A percentile compares a stretch with the other conserved stretches of the same genome.
These are phyloP conservation scores for Beauveria caledonica DNA, from an alignment of 2,329 filamentous ascomycete species.

Conservation along the genomic window DNA sequence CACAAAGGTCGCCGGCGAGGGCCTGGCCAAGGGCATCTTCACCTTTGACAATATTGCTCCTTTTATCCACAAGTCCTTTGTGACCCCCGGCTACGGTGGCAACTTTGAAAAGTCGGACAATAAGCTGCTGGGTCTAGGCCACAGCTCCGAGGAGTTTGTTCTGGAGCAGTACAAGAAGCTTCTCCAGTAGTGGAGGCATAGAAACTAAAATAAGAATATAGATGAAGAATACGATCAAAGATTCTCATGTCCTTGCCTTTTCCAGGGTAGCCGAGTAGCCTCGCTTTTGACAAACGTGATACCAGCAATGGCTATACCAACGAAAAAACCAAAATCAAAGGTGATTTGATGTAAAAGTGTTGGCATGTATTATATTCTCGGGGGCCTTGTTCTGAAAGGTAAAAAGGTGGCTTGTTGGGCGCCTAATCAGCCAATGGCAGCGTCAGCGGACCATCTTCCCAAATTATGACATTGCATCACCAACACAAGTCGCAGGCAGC, in stretches of 20 bases:
- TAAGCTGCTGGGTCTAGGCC: slow-evolving; percentile 36
- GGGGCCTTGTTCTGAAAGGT: too few relatives aligned
- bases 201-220: background rate
- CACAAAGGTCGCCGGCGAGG: slow-evolving; percentile 20
- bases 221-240: background rate
- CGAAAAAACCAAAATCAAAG: background rate
- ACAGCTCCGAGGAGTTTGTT: slow-evolving; percentile 32
- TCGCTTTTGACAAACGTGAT: too few relatives aligned
- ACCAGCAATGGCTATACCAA: background rate
- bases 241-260: background rate
- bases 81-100: slow-evolving; percentile 24
- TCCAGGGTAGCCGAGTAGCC: background rate
- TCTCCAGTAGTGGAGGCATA: background rate
- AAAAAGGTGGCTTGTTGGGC: background rate
- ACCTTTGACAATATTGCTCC: slow-evolving; percentile 23
- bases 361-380: too few relatives aligned
- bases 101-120: slow-evolving; percentile 32
- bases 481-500: background rate
- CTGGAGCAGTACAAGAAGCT: slow-evolving; percentile 21
- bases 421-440: background rate
- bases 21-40: slow-evolving; percentile 22
- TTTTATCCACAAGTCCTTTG: slow-evolving; percentile 26
- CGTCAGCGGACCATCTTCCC: background rate
- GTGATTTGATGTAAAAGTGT: too few relatives aligned
- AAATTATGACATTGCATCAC: background rate